Conservation (phyloP, 805 yeast genomes). For the Kodamaea restingae region DNA sequence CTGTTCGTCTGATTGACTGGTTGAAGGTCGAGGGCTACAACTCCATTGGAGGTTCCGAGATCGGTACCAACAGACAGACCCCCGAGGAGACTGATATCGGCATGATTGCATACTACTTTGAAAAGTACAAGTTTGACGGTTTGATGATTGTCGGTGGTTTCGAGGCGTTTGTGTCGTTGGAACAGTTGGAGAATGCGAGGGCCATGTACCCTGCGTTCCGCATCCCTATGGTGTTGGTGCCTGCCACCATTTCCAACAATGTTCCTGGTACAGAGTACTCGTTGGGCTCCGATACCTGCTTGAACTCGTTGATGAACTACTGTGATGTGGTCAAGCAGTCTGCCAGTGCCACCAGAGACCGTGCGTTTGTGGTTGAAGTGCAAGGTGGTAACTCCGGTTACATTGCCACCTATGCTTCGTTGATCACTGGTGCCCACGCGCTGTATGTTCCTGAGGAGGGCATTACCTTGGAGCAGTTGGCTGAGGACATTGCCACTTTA, state of each 20-base stretch:
- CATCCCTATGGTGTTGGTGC: constrained; percentile 90
- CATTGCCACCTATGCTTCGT: constrained; percentile 79
- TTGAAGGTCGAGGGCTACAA: constrained; percentile 85
- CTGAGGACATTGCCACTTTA: constrained; percentile 70
- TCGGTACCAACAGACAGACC: constrained; percentile 89
- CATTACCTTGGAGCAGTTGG: constrained; percentile 61
- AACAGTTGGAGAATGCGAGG: constrained; percentile 77
- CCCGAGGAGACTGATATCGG: constrained; percentile 82
- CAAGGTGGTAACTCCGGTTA: constrained; percentile 98
- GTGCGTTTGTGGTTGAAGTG: constrained; percentile 95
- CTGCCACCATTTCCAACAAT: constrained; percentile 94
- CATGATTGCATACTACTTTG: constrained; percentile 87
- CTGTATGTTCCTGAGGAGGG: constrained; percentile 88
- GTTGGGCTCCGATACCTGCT: constrained; percentile 91
- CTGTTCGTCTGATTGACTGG: constrained; percentile 75
- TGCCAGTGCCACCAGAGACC: constrained; percentile 89
- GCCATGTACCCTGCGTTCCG: constrained; percentile 80
- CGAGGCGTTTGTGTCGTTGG: constrained; percentile 87
- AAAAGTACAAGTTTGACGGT: constrained; percentile 84
- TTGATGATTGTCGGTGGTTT: constrained; percentile 91
- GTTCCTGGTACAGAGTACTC: constrained; percentile 99
- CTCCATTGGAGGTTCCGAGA: constrained; percentile 89
- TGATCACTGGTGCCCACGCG: constrained; percentile 88
- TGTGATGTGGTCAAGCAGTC: constrained; percentile 94
- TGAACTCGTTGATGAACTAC: constrained; percentile 84